Evolutionary conservation across 2,329 filamentous ascomycete species (phyloP).

Genomic region (Trichoderma oligosporum): DNA sequence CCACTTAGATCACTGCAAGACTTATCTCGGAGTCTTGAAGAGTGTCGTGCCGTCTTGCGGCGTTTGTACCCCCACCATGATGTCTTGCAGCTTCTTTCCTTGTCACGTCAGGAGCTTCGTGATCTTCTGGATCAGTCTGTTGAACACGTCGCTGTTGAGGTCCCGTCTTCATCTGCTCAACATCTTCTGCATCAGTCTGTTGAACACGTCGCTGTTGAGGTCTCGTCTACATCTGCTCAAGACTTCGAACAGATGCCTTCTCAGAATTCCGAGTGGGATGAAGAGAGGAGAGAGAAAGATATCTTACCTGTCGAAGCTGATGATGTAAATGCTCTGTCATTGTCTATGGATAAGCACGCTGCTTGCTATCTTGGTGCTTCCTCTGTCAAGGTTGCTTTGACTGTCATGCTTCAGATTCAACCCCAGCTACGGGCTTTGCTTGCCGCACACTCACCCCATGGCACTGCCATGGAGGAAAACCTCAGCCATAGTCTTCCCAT

Average conservation of each 20-base stretch:
- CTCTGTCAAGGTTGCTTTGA: conserved; percentile 58
- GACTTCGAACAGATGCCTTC: conserved; percentile 68
- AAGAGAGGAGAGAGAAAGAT: conserved; percentile 54
- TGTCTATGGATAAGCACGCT: conserved; percentile 52
- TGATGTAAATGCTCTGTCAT: conserved; percentile 50
- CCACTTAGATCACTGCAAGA: conserved; percentile 54
- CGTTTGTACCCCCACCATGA: conserved; percentile 59
- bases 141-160: conserved; percentile 43
- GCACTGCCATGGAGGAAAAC: neutral
- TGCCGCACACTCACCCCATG: neutral
- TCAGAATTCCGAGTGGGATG: conserved; percentile 63
- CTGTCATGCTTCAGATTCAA: conserved; percentile 48
- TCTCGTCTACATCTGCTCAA: conserved; percentile 28
- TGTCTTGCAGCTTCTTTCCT: conserved; percentile 46
- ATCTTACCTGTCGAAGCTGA: conserved; percentile 62
- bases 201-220: conserved; percentile 43
- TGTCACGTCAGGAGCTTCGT: conserved; percentile 59
- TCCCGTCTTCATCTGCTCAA: conserved; percentile 23
- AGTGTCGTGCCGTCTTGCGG: conserved; percentile 60
- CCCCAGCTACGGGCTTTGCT: conserved; percentile 30
- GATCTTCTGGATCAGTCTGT: conserved; percentile 48
- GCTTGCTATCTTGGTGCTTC: conserved; percentile 61
- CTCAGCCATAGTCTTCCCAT: neutral
- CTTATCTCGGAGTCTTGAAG: conserved; percentile 61
- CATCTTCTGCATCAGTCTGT: conserved; percentile 49